A percentile compares a stretch with the other conserved stretches of the same genome.
phyloP scores from a whole-genome alignment of 495 filamentous ascomycete genomes.

The Collariella sp. region DNA sequence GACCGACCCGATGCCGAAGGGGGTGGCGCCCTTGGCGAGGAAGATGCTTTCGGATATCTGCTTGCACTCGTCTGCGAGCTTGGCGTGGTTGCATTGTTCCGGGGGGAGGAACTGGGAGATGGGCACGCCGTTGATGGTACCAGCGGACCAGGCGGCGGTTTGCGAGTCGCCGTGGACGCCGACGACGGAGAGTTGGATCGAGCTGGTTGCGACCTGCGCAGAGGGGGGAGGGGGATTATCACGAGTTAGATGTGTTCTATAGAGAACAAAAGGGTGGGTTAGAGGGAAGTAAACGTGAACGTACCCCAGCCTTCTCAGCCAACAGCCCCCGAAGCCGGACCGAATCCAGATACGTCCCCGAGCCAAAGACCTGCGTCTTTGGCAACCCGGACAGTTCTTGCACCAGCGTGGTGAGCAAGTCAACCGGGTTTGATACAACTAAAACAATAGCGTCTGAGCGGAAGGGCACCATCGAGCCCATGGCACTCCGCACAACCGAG shows the following conservation, averaged over 20 bases:
- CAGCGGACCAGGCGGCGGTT: conserved; percentile 36
- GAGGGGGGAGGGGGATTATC: neutral
- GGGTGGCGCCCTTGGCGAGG: conserved; percentile 32
- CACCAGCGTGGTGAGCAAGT: conserved; percentile 38
- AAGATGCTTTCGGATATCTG: conserved; percentile 28
- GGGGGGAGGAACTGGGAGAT: conserved; percentile 21
- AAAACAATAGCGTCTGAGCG: conserved; percentile 31
- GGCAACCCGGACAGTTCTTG: conserved; percentile 32
- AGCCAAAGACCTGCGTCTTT: conserved; percentile 32
- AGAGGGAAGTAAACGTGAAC: too few relatives aligned
- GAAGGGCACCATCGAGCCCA: conserved; percentile 34
- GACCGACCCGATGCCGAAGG: conserved; percentile 34
- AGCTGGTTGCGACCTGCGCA: conserved; percentile 30
- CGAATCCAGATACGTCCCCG: conserved; percentile 36
- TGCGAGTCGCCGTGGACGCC: conserved; percentile 40
- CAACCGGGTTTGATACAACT: conserved; percentile 41
- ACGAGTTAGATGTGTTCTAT: neutral
- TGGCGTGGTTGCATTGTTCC: conserved; percentile 5
- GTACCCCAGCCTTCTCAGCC: conserved; percentile 29
- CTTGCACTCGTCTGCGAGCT: conserved; percentile 26
- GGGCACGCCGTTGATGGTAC: conserved; percentile 26
- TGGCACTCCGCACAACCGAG: conserved; percentile 29
- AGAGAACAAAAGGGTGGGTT: neutral
- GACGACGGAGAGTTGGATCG: conserved; percentile 35
- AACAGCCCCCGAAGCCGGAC: conserved; percentile 31